Evolutionary conservation across 164 flowering plant species (phyloP), one percentile per base, ranked within the genome.

Genomic region (Tinospora cordifolia): DNA sequence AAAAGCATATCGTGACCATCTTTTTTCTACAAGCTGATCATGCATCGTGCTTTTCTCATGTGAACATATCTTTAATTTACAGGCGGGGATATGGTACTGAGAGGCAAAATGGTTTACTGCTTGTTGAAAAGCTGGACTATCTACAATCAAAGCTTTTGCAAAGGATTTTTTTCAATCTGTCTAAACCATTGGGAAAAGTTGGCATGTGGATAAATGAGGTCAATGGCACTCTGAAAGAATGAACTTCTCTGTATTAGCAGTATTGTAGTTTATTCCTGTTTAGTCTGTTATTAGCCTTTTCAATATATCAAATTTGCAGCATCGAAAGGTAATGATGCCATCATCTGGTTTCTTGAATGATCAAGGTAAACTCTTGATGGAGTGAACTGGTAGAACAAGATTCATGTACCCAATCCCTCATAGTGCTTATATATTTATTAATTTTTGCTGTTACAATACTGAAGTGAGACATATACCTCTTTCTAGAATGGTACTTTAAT

Each of bases 51-150:
- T 36, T 30, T 74, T 79, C 47, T 14, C 58, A 41, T 69, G 17
- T 78, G 27, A 65, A 72, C 71, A 63, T 69, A 67, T 74, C 69
- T 69, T 74, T 34, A 72, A 54, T 30, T n/a, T 80, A 26, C 83
- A 91, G 97, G 87, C 87, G 97, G 17, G 98, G 97, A 36, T 93
- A 90, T 81, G 77, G 90, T 76, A 83, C 92, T 68, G 98, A 93
- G 81, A 91, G 82, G 82, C 90, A 93, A 83, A 87, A 84, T 73
- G 98, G 98, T 26, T 75, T 87, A 22, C 77, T 93, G 54, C 71
- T 91, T 83, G 98, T 67, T 78, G 98, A 90, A 75, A 93, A 93
- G 68, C 76, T 93, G 78, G 97, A 93, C 79, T 93, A 90, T 76
- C 57, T 93, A 66, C 98, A 93, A 80, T 90, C 98, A 24, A 88